These are phyloP conservation scores for Flaveria ramosissima DNA, from an alignment of 129 eudicot species.

Conservation along the genomic window DNA sequence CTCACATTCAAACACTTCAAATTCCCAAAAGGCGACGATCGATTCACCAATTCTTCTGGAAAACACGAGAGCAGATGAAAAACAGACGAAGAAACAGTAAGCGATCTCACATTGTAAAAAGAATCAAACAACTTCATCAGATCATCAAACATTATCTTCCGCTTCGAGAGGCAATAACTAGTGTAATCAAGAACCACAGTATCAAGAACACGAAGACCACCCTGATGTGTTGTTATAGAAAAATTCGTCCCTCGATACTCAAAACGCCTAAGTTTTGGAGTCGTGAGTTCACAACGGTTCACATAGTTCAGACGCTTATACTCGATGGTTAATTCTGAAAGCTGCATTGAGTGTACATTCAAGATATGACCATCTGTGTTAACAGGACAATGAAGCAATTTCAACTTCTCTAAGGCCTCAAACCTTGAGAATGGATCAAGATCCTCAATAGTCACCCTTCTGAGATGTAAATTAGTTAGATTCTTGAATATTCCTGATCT, in stretches of 20 bases:
- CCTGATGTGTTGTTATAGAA: background rate
- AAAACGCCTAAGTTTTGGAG: conserved; percentile 12
- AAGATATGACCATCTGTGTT: background rate
- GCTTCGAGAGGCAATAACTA: background rate
- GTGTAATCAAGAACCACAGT: background rate
- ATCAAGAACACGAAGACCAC: conserved; percentile 15
- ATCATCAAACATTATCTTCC: conserved; percentile 12
- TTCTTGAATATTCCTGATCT: conserved; percentile 1
- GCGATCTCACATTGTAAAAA: background rate
- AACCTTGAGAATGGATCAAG: conserved; percentile 14
- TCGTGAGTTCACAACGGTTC: background rate
- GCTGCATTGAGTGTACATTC: background rate
- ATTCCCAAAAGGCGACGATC: background rate
- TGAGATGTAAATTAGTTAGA: conserved; percentile 7
- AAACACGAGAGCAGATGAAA: background rate
- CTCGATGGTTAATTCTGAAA: background rate
- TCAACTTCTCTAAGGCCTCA: conserved; percentile 8
- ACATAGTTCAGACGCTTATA: background rate
- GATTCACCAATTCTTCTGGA: background rate
- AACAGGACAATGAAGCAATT: background rate
- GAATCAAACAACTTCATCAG: background rate
- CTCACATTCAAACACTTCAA: conserved; percentile 16
- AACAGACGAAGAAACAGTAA: background rate
- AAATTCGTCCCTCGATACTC: background rate
- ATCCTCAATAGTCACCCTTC: background rate